Evolutionary conservation across 148 eudicot genomes (phyloP).

Genomic region (Rhododendron simsii): DNA sequence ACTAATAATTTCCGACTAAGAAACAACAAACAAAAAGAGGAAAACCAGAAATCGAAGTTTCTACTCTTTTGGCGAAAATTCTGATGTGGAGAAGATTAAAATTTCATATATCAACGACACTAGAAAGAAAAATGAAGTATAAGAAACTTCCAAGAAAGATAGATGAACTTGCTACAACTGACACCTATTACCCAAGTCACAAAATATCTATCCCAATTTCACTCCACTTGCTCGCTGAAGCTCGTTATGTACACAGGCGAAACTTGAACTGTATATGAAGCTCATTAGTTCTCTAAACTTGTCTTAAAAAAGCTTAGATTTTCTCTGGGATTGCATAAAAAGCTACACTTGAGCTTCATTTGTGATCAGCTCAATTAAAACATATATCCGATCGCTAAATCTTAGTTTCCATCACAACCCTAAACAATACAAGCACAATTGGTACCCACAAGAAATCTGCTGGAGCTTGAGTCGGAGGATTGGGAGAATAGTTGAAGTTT

Average conservation of each 20-base stretch:
- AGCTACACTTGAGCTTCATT: not conserved
- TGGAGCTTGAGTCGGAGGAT: too few species aligned
- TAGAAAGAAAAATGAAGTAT: not conserved
- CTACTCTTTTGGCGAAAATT: not conserved
- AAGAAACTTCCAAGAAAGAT: not conserved
- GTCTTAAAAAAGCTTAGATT: not conserved
- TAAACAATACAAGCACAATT: not conserved
- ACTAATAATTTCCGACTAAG: not conserved
- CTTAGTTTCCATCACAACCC: not conserved
- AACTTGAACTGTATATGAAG: not conserved
- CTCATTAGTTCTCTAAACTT: not conserved
- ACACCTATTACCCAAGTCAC: not conserved
- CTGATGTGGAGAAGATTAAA: not conserved
- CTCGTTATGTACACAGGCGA: not conserved
- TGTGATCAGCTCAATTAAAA: not conserved
- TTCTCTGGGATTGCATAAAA: not conserved
- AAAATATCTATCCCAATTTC: not conserved
- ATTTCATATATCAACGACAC: not conserved
- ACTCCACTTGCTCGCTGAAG: not conserved
- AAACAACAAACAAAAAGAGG: not conserved
- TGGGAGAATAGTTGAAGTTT: too few species aligned
- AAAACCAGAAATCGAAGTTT: not conserved
- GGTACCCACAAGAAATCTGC: too few species aligned
- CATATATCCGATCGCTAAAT: not conserved
- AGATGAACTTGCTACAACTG: not conserved